Evolutionary conservation across 345 rosid genomes (phyloP).

Genomic region (Acer negundo): DNA sequence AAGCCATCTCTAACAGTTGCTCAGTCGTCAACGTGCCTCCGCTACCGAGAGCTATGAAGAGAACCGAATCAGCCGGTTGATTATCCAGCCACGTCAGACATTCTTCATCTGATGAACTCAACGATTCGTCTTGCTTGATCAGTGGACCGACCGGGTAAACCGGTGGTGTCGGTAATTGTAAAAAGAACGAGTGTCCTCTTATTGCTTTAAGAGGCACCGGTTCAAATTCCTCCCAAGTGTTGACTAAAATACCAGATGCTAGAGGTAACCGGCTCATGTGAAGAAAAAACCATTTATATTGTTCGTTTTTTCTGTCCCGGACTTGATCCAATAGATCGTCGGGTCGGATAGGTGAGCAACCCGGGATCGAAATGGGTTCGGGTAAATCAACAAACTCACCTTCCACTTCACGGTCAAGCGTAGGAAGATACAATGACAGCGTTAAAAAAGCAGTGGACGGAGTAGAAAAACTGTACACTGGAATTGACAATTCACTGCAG

Average conservation of each 20-base stretch:
- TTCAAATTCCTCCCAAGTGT: constrained; percentile 44
- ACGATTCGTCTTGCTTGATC: constrained; percentile 15
- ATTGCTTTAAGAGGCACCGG: constrained; percentile 25
- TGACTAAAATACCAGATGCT: constrained; percentile 40
- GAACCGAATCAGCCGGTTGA: constrained; percentile 41
- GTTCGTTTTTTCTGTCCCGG: constrained; percentile 22
- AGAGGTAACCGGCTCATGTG: constrained; percentile 19
- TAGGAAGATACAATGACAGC: constrained; percentile 30
- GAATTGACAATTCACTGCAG: constrained; percentile 33
- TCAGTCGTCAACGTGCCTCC: constrained; percentile 42
- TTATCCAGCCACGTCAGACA: constrained; percentile 37
- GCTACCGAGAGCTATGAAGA: constrained; percentile 45
- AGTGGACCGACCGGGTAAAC: constrained; percentile 39
- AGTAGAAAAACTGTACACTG: constrained; percentile 28
- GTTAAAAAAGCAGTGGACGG: constrained; percentile 29
- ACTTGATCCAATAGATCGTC: constrained; percentile 28
- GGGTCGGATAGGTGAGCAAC: constrained; percentile 29
- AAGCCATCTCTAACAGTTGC: constrained; percentile 43
- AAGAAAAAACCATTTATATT: constrained; percentile 17
- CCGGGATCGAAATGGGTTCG: constrained; percentile 33
- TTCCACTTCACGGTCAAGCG: constrained; percentile 24
- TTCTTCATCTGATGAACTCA: background rate
- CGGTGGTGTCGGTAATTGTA: constrained; percentile 14
- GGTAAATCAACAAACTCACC: constrained; percentile 29
- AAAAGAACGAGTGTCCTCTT: constrained; percentile 23